phyloP scores from a whole-genome alignment of 116 monocot genomes.

The Zostera marina region DNA sequence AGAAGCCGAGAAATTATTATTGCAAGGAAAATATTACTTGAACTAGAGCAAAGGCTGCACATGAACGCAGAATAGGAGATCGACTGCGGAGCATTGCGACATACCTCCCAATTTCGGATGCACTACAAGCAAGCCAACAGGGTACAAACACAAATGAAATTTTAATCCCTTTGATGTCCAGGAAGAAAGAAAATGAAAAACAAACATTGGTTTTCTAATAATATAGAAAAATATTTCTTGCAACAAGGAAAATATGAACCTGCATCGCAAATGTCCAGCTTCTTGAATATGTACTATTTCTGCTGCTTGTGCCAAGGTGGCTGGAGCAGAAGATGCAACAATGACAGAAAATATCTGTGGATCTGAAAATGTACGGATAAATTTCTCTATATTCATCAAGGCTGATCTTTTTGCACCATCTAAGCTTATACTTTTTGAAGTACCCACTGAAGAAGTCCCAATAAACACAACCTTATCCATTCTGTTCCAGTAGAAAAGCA shows the following conservation, averaged over 20 bases:
- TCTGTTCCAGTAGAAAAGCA: slow-evolving; percentile 27
- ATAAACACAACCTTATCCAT: slow-evolving; percentile 69
- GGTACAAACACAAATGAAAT: neutral
- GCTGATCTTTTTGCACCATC: slow-evolving; percentile 77
- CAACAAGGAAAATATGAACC: slow-evolving; percentile 21
- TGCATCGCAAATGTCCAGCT: slow-evolving; percentile 98
- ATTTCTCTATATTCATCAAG: slow-evolving; percentile 74
- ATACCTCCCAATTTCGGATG: slow-evolving; percentile 84
- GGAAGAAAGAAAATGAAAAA: neutral
- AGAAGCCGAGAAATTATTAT: too few species aligned
- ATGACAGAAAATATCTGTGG: slow-evolving; percentile 44
- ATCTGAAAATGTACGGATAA: slow-evolving; percentile 65
- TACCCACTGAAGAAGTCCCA: slow-evolving; percentile 54
- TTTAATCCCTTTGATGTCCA: neutral
- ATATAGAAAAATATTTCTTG: neutral
- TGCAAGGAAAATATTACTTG: slow-evolving; percentile 35
- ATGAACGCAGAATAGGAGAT: slow-evolving; percentile 71
- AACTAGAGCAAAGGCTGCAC: slow-evolving; percentile 95
- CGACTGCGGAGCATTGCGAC: slow-evolving; percentile 76
- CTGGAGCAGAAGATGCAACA: slow-evolving; percentile 51
- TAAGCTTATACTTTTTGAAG: slow-evolving; percentile 54
- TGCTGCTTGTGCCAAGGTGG: slow-evolving; percentile 38
- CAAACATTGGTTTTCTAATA: neutral
- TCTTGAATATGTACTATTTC: slow-evolving; percentile 79
- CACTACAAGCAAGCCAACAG: slow-evolving; percentile 23